Percentiles rank a stretch among this genome's conserved stretches.
Conservation (phyloP, 2,329 filamentous ascomycete genomes). For the Beauveria scarabaeidicola region DNA sequence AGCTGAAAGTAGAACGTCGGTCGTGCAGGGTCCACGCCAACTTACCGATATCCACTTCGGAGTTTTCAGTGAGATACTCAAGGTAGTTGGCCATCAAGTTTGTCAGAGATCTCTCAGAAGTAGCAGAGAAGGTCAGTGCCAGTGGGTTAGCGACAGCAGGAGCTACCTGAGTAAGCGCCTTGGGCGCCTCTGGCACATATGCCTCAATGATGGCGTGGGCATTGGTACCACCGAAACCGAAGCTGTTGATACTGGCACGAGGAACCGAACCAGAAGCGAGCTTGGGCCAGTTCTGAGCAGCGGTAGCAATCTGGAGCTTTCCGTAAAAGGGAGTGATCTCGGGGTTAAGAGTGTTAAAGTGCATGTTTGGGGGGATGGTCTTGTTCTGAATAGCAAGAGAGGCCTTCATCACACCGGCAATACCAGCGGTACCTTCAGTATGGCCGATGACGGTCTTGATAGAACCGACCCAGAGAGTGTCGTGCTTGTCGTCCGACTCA, state of each 20-base stretch:
- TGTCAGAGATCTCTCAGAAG: conserved; percentile 10
- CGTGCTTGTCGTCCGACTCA: not conserved
- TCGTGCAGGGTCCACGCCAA: conserved; percentile 15
- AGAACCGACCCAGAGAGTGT: conserved; percentile 29
- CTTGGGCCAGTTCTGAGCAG: conserved; percentile 8
- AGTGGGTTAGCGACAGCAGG: conserved; percentile 3
- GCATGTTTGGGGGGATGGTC: conserved; percentile 37
- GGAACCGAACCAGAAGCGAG: conserved; percentile 5
- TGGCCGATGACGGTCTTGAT: conserved; percentile 42
- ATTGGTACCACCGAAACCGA: conserved; percentile 35
- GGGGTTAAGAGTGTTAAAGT: conserved; percentile 38
- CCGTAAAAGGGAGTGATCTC: conserved; percentile 25
- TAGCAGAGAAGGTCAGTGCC: conserved; percentile 10
- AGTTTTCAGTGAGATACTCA: conserved; percentile 8
- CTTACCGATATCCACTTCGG: conserved; percentile 12
- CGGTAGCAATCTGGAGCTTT: conserved; percentile 14
- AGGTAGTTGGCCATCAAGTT: conserved; percentile 7
- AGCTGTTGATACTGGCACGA: conserved; percentile 32
- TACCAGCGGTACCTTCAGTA: conserved; percentile 37
- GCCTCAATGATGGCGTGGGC: conserved; percentile 23
- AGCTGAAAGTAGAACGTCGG: conserved; percentile 12
- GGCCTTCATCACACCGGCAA: conserved; percentile 39
- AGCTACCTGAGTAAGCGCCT: conserved; percentile 21
- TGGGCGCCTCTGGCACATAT: conserved; percentile 23
- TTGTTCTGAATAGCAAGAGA: conserved; percentile 37